Conservation (phyloP, 768 basidiomycete species). For the Podaxis pistillaris region DNA sequence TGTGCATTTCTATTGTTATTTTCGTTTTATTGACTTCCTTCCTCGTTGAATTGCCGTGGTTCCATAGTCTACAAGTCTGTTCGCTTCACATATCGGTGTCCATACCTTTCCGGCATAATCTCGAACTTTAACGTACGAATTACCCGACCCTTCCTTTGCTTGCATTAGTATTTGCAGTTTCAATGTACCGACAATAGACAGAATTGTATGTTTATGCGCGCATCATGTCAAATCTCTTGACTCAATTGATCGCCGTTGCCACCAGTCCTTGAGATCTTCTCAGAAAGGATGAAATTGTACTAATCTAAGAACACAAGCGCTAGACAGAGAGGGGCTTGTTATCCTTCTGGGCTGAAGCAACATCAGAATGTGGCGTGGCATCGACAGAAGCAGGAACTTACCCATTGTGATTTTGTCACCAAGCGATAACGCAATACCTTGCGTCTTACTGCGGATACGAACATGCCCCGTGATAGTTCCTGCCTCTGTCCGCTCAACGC, state of each 20-base stretch:
- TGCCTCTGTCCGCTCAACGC: constrained; percentile 81
- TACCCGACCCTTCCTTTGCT: constrained; percentile 2
- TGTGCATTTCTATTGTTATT: constrained; percentile 14
- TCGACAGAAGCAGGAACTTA: constrained; percentile 20
- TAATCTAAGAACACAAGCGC: constrained; percentile 14
- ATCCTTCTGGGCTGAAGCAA: constrained; percentile 38
- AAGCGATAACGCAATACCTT: constrained; percentile 92
- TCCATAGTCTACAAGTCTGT: constrained; percentile 6
- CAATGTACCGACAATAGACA: constrained; percentile 9
- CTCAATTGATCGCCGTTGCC: background rate
- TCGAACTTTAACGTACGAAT: background rate
- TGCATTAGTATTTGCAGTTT: constrained; percentile 13
- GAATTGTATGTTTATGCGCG: constrained; percentile 1
- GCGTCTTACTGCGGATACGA: constrained; percentile 94
- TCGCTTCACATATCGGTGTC: constrained; percentile 6
- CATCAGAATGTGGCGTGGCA: background rate
- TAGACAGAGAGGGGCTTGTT: constrained; percentile 35
- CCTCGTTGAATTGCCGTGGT: constrained; percentile 7
- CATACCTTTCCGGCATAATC: background rate
- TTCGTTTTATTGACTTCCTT: constrained; percentile 6
- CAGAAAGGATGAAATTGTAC: background rate
- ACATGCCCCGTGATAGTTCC: constrained; percentile 91
- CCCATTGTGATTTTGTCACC: constrained; percentile 85
- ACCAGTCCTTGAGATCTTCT: background rate
- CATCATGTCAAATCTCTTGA: background rate